Percentiles rank a stretch among this genome's conserved stretches.
Evolutionary conservation across 768 basidiomycete genomes (phyloP).

Genomic region (Agaricus sinodeliciosus): DNA sequence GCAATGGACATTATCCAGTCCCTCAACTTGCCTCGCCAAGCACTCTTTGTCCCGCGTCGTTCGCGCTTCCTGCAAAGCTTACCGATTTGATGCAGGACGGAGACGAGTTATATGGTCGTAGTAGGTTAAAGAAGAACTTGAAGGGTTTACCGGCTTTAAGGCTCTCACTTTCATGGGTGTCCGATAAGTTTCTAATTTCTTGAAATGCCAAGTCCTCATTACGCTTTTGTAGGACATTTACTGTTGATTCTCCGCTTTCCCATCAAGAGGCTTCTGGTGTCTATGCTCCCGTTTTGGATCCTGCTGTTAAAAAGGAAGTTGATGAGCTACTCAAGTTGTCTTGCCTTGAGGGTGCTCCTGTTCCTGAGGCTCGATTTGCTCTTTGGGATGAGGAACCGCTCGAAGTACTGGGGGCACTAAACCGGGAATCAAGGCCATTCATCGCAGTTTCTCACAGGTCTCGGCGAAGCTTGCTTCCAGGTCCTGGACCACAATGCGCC

Average conservation of each 20-base stretch:
- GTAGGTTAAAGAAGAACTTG: conserved; percentile 40
- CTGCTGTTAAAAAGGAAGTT: background rate
- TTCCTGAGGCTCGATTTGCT: background rate
- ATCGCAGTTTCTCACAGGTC: conserved; percentile 1
- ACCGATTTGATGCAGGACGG: background rate
- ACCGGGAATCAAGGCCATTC: background rate
- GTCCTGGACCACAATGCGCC: background rate
- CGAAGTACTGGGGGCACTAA: background rate
- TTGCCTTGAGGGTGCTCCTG: background rate
- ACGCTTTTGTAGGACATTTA: conserved; percentile 3
- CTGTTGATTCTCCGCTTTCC: conserved; percentile 3
- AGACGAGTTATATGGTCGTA: conserved; percentile 10
- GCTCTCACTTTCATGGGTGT: conserved; percentile 67
- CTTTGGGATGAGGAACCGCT: background rate
- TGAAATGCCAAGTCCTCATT: background rate
- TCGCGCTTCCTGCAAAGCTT: conserved; percentile 24
- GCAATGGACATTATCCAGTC: conserved; percentile 29
- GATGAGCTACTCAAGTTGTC: background rate
- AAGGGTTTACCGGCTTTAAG: conserved; percentile 54
- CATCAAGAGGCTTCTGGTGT: conserved; percentile 6
- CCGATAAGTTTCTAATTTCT: conserved; percentile 12
- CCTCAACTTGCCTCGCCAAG: conserved; percentile 52
- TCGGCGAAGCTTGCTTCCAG: background rate
- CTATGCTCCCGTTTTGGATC: background rate
- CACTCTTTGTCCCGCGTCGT: conserved; percentile 25